phyloP scores from a whole-genome alignment of 768 basidiomycete genomes.

The Naganishia kalamii region DNA sequence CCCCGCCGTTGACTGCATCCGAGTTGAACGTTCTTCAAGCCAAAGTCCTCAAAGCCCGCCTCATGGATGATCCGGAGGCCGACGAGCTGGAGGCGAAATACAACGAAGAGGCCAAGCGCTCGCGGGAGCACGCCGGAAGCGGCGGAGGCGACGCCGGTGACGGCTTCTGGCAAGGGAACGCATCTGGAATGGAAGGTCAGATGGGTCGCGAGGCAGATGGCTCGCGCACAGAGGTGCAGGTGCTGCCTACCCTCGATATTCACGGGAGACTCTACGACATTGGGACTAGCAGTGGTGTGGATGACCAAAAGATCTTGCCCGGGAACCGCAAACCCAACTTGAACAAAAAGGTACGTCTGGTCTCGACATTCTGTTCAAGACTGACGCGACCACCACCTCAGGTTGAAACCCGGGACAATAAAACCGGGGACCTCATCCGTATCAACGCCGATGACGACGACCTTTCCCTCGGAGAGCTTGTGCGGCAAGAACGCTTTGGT shows the following conservation, averaged over 20 bases:
- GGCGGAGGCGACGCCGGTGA: conserved; percentile 26
- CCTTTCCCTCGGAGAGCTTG: conserved; percentile 77
- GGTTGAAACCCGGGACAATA: conserved; percentile 83
- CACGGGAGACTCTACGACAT: conserved; percentile 83
- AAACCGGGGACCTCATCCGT: conserved; percentile 81
- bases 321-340: conserved; percentile 73
- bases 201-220: conserved; percentile 28
- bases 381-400: conserved; percentile 36
- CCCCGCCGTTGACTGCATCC: conserved; percentile 43
- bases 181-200: conserved; percentile 42
- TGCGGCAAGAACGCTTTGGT: conserved; percentile 84
- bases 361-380: background rate
- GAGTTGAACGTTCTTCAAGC: conserved; percentile 90
- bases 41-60: conserved; percentile 79
- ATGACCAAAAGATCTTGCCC: conserved; percentile 52
- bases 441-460: conserved; percentile 87
- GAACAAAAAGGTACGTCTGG: conserved; percentile 53
- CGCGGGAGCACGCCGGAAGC: conserved; percentile 47
- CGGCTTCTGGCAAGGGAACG: conserved; percentile 49
- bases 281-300: conserved; percentile 54
- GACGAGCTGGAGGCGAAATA: conserved; percentile 76
- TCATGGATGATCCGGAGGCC: conserved; percentile 74
- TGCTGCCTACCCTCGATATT: conserved; percentile 81
- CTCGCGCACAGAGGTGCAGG: conserved; percentile 62
- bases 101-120: conserved; percentile 55